Base-by-base conservation (phyloP, 2,329 filamentous ascomycete genomes). In the Aspergillus spinulosporus region DNA sequence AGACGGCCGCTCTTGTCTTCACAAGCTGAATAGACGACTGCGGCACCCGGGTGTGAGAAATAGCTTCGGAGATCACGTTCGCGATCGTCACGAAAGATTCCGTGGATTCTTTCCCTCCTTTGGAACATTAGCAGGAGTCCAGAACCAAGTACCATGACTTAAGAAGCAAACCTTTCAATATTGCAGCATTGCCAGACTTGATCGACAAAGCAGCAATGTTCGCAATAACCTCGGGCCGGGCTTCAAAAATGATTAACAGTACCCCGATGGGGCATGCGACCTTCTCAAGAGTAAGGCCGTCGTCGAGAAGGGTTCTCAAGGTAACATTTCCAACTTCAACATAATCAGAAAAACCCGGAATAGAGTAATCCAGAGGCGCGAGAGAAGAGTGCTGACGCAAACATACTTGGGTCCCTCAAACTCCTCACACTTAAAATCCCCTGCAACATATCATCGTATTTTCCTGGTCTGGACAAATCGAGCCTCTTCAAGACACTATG, bases 231-330 rank as follows among this genome's bases (percentile, higher is more conserved):
- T 99, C 94, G 5, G 94, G 94, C 5, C 94, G 88, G 36, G 94
- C 94, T 77, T 99, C 94, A 70, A 99, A 99, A 69, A 99, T 97
- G 76, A 99, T 94, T 63, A 99, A 84, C 42, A 99, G 84, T n/a
- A 97, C 92, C 58, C 94, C 94, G 65, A 99, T 97, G 4, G 94
- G 94, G 71, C 91, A 96, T 40, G 90, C 92, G 46, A 96, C 89
- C 60, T 92, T 87, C 71, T 96, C 91, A 58, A 99, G 82, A 51
- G 88, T 82, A 52, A 99, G 82, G 52, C 87, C 88, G 64, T 97
- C 89, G 72, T 97, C 94, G 8, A 99, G 83, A 56, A 87, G 84
- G 44, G 92, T 97, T 60, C 88, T 86, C 68, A 96, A 80, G 40
- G 90, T 92, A 52, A 94, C 82, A 70, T 88, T 88, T 67, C 93